Percentiles rank a stretch among this genome's conserved stretches.
Evolutionary conservation across 352 stramenopile species (phyloP).

Genomic region (Phytophthora capsici): DNA sequence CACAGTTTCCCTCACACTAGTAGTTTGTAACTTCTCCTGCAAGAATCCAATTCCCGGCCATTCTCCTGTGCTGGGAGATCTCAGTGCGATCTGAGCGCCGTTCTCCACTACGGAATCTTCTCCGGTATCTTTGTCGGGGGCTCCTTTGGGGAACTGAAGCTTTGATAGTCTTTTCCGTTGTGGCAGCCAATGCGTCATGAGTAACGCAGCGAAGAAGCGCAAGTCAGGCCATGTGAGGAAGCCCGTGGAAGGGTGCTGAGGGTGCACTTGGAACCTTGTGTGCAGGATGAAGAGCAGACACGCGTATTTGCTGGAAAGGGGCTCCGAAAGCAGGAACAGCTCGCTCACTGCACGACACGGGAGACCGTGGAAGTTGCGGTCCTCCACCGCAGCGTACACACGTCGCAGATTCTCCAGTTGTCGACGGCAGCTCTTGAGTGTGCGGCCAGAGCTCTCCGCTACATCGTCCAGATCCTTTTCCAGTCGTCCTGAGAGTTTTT

Average conservation of each 20-base stretch:
- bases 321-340: conserved; percentile 71
- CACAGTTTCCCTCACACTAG: conserved; percentile 60
- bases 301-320: conserved; percentile 77
- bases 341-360: conserved; percentile 54
- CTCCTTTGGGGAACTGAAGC: conserved; percentile 29
- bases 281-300: conserved; percentile 86
- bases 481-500: conserved; percentile 82
- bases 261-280: conserved; percentile 78
- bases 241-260: conserved; percentile 52
- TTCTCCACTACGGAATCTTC: conserved; percentile 50
- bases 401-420: conserved; percentile 83
- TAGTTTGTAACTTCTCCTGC: conserved; percentile 59
- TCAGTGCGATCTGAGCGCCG: conserved; percentile 52
- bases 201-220: conserved; percentile 68
- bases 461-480: conserved; percentile 90
- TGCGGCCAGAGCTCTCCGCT: conserved; percentile 66
- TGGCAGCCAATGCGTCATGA: conserved; percentile 83
- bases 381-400: conserved; percentile 77
- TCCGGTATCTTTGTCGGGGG: conserved; percentile 1
- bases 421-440: conserved; percentile 78
- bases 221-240: conserved; percentile 76
- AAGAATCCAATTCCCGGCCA: conserved; percentile 64
- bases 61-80: conserved; percentile 27
- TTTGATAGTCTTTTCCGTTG: conserved; percentile 52
- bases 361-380: conserved; percentile 81